phyloP scores from a whole-genome alignment of 148 eudicot genomes.

The Hydrangea macrophylla region DNA sequence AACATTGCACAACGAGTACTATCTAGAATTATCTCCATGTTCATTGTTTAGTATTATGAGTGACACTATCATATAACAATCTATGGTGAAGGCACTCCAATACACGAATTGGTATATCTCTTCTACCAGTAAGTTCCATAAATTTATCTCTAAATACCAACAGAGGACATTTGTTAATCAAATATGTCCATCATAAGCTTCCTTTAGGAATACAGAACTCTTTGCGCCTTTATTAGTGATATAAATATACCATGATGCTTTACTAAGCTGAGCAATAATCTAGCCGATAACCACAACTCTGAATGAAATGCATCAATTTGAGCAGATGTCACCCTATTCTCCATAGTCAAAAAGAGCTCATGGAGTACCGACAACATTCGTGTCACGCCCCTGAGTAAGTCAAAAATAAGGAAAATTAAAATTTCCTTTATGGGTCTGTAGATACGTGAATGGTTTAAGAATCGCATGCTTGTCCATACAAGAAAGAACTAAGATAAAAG shows the following conservation, averaged over 20 bases:
- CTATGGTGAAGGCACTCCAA: conserved; percentile 18
- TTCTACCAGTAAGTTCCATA: conserved; percentile 67
- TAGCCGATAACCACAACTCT: conserved; percentile 68
- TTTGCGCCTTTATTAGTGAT: conserved; percentile 79
- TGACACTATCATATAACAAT: conserved; percentile 5
- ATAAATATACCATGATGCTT: conserved; percentile 91
- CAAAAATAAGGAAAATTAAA: too few species aligned
- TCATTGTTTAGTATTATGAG: too few species aligned
- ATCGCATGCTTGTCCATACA: too few species aligned
- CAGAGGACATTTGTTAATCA: conserved; percentile 70
- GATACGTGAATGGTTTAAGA: too few species aligned
- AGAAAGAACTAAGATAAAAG: too few species aligned
- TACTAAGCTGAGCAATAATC: conserved; percentile 76
- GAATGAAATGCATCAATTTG: conserved; percentile 76
- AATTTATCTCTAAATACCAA: conserved; percentile 70
- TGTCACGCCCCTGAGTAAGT: too few species aligned
- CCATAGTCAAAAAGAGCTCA: conserved; percentile 82
- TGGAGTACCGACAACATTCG: conserved; percentile 81
- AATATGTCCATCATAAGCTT: conserved; percentile 79
- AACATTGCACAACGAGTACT: not conserved
- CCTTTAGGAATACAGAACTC: conserved; percentile 86
- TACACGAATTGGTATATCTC: conserved; percentile 30
- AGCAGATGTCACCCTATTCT: conserved; percentile 72
- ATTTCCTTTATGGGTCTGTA: too few species aligned
- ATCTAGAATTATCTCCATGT: too few species aligned